These are phyloP conservation scores for Rubroshorea leprosula DNA, from an alignment of 345 rosid genomes.

Conservation along the genomic window DNA sequence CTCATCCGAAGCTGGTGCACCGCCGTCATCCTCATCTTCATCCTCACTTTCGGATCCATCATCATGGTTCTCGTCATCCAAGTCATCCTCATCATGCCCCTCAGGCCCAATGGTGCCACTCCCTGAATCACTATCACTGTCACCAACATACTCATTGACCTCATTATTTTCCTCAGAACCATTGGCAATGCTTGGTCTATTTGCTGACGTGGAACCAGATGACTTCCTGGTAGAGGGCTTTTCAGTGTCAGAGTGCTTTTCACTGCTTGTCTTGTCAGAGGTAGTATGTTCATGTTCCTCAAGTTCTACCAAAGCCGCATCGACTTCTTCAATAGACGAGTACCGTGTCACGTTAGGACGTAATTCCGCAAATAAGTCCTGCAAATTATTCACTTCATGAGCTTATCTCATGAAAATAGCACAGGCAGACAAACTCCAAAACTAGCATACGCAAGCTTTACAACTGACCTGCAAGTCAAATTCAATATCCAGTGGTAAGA, in stretches of 20 bases:
- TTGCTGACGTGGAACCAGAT: conserved; percentile 37
- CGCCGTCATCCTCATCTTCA: conserved; percentile 64
- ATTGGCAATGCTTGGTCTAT: conserved; percentile 39
- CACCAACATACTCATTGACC: conserved; percentile 48
- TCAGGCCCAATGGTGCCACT: conserved; percentile 68
- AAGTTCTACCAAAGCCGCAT: conserved; percentile 73
- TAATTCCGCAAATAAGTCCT: conserved; percentile 91
- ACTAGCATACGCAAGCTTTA: neutral
- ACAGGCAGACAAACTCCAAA: neutral
- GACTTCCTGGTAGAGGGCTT: conserved; percentile 42
- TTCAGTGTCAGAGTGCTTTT: too few relatives aligned
- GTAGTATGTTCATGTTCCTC: conserved; percentile 71
- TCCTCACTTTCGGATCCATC: conserved; percentile 63
- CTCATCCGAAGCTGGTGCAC: conserved; percentile 73
- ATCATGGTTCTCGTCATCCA: conserved; percentile 76
- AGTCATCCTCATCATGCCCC: conserved; percentile 65
- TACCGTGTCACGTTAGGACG: conserved; percentile 84
- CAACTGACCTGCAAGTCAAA: conserved; percentile 81
- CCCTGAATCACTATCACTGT: conserved; percentile 79
- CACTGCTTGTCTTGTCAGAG: conserved; percentile 51
- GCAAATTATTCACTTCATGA: conserved; percentile 26
- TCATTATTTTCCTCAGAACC: conserved; percentile 68
- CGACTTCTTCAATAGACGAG: conserved; percentile 71
- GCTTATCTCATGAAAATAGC: conserved; percentile 1
- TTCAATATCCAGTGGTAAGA: conserved; percentile 80